These are phyloP conservation scores for Cephalotrichum gorgonifer DNA, from an alignment of 2,329 filamentous ascomycete genomes.

Conservation along the genomic window DNA sequence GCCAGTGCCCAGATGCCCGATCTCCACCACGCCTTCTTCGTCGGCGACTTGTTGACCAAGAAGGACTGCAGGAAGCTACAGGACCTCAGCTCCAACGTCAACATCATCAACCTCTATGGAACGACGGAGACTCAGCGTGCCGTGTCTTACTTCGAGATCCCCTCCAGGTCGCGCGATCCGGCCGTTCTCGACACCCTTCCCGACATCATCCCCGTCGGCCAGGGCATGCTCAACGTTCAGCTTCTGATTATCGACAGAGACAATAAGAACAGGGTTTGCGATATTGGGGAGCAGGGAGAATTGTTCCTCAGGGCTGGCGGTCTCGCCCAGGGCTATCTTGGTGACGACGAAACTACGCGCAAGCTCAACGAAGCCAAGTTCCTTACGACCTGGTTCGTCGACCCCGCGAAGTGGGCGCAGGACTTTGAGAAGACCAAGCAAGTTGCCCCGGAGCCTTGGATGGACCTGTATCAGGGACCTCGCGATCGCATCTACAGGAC, in stretches of 20 bases:
- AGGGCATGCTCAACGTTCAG: slow-evolving; percentile 83
- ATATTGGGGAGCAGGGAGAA: slow-evolving; percentile 73
- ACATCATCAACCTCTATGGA: slow-evolving; percentile 79
- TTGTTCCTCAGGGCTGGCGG: slow-evolving; percentile 75
- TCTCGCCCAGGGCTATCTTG: slow-evolving; percentile 71
- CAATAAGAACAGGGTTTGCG: slow-evolving; percentile 58
- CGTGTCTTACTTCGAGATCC: slow-evolving; percentile 75
- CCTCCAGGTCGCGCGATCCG: slow-evolving; percentile 53
- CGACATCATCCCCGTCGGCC: slow-evolving; percentile 73
- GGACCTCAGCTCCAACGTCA: slow-evolving; percentile 61
- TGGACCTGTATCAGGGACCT: slow-evolving; percentile 67
- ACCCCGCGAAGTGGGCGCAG: slow-evolving; percentile 60
- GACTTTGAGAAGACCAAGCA: slow-evolving; percentile 29
- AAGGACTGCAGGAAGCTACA: slow-evolving; percentile 71
- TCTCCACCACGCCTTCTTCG: slow-evolving; percentile 76
- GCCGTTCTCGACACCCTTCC: slow-evolving; percentile 28
- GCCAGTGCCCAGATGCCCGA: slow-evolving; percentile 66
- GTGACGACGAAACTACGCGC: slow-evolving; percentile 42
- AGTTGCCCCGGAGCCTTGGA: slow-evolving; percentile 55
- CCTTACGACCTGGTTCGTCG: slow-evolving; percentile 75
- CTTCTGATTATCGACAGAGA: slow-evolving; percentile 71
- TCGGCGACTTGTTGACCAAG: slow-evolving; percentile 82
- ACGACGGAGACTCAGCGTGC: slow-evolving; percentile 76
- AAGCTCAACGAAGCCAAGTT: slow-evolving; percentile 65
- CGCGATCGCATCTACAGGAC: slow-evolving; percentile 80